Evolutionary conservation across 257 asterid species (phyloP), one percentile per base, ranked within the genome.

Genomic region (Gentiana straminea): DNA sequence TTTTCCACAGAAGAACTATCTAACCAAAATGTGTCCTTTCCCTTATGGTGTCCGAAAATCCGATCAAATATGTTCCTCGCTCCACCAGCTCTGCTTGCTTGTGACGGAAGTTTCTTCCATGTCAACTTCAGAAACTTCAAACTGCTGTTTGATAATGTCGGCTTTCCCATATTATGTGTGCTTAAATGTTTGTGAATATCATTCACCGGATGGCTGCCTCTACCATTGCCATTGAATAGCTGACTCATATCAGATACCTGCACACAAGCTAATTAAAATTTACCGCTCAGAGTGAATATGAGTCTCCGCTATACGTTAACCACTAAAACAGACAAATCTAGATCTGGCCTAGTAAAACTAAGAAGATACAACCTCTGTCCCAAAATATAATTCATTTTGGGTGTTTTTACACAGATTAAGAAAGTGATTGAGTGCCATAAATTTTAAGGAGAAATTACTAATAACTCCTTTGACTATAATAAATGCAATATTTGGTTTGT

Each of bases 1-100:
- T 78, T 88, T 70, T 92, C 97, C 32, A 71, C 79, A 9, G 97
- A 85, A 70, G 97, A 86, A 77, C 97, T 92, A 64, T 92, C 99
- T 70, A 92, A 77, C 99, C 99, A 92, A 72, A 88, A 92, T 12
- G 94, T 80, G 77, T 88, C 77, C 54, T 59, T 81, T 35, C 89
- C 90, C 48, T 70, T 55, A 62, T 67, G 47, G 55, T 75, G 77
- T 50, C 95, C 97, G 70, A 81, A 92, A 51, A 92, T 68, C 61
- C 71, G 76, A 54, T 74, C 76, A 66, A 88, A 88, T 51, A 92
- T 63, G 59, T 70, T 81, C 73, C 49, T 79, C 2, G 94, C 81
- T 57, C 99, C 99, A 68, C 99, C 99, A 68, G 79, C 77, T 80
- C 75, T 80, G 69, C 77, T 77, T 62, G 67, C 73, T 71, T 68